Conservation (phyloP, 805 yeast species). For the Candida golubevii region DNA sequence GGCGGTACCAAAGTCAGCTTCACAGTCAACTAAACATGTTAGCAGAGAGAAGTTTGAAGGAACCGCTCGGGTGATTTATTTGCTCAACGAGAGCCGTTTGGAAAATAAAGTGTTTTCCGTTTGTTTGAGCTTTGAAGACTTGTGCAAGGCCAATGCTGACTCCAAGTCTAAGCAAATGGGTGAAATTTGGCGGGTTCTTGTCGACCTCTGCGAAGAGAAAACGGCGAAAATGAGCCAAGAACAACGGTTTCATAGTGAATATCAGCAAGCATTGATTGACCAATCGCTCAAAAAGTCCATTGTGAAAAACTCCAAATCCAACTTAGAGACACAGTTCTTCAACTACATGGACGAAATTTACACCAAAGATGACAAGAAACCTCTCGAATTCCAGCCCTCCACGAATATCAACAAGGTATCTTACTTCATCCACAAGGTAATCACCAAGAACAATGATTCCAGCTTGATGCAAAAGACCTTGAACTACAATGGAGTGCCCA, state of each 20-base stretch:
- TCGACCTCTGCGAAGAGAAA: slow-evolving; percentile 40
- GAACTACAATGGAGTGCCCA: slow-evolving; percentile 72
- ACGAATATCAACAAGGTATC: slow-evolving; percentile 68
- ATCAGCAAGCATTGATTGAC: slow-evolving; percentile 12
- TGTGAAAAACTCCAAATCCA: slow-evolving; percentile 51
- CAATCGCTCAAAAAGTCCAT: slow-evolving; percentile 39
- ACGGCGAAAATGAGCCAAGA: slow-evolving; percentile 31
- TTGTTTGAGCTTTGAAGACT: slow-evolving; percentile 54
- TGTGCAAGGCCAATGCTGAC: slow-evolving; percentile 56
- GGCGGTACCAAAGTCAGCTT: slow-evolving; percentile 11
- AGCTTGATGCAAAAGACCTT: slow-evolving; percentile 29
- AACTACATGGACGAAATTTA: slow-evolving; percentile 67
- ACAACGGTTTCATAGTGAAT: slow-evolving; percentile 26
- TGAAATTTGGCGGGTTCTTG: slow-evolving; percentile 70
- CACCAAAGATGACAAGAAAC: slow-evolving; percentile 46
- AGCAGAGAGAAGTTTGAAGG: slow-evolving; percentile 61
- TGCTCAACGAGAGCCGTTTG: slow-evolving; percentile 67
- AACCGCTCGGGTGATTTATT: slow-evolving; percentile 67
- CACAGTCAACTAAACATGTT: slow-evolving; percentile 25
- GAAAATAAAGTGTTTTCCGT: slow-evolving; percentile 49
- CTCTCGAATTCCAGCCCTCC: slow-evolving; percentile 44
- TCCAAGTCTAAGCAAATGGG: slow-evolving; percentile 64
- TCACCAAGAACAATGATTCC: slow-evolving; percentile 28
- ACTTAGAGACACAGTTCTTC: slow-evolving; percentile 73
- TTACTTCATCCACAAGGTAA: slow-evolving; percentile 45